These are phyloP conservation scores for Beta vulgaris DNA, from an alignment of 148 eudicot genomes.

Conservation along the genomic window DNA sequence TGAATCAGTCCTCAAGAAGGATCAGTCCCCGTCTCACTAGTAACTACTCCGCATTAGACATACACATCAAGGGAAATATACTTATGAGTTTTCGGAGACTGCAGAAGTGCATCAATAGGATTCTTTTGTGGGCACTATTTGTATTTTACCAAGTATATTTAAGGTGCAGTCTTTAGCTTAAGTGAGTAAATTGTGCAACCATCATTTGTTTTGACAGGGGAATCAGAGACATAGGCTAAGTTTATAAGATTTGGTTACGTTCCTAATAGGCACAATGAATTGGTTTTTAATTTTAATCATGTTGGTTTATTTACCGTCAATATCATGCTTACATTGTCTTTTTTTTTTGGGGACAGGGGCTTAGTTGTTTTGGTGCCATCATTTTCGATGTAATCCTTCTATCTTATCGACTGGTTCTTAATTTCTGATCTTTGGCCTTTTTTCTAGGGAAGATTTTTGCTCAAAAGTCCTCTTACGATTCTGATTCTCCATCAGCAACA, in stretches of 20 bases:
- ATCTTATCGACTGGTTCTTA: background rate
- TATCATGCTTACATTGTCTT: background rate
- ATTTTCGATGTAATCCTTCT: no score
- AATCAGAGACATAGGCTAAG: background rate
- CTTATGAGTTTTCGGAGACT: background rate
- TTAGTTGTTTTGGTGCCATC: no score
- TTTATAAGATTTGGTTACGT: background rate
- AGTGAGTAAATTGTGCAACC: background rate
- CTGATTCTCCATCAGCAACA: constrained; percentile 51
- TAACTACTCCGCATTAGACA: background rate
- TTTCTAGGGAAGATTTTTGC: constrained; percentile 70
- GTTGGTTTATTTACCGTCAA: background rate
- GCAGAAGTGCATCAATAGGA: background rate
- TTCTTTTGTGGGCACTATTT: background rate
- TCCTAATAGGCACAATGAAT: background rate
- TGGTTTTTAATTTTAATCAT: background rate
- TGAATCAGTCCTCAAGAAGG: no score
- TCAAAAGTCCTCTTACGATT: constrained; percentile 54
- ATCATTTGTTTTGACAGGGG: background rate
- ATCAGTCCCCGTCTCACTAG: background rate
- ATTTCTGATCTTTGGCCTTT: constrained; percentile 19
- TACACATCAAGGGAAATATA: background rate
- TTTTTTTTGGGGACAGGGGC: background rate
- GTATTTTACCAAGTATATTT: background rate
- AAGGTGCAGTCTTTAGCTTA: constrained; percentile 9